Evolutionary conservation across 441 rosid species (phyloP).

Genomic region (Pelargonium myrrhifolium): DNA sequence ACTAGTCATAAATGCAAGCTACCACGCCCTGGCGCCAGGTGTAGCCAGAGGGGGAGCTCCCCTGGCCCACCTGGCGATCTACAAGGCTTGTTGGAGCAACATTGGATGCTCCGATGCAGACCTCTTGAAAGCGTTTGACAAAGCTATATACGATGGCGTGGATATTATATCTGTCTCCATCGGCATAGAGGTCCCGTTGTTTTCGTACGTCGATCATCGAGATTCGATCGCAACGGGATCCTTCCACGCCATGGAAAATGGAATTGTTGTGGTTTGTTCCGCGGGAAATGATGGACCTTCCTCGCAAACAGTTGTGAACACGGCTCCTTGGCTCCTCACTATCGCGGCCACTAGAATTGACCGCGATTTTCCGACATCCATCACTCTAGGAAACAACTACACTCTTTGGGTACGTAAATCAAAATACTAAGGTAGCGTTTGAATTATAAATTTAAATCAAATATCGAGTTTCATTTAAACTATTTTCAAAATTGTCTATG

Average conservation of each 20-base stretch:
- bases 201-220: slow-evolving; percentile 21
- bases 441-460: no score
- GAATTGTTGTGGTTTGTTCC: slow-evolving; percentile 24
- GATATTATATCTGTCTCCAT: slow-evolving; percentile 28
- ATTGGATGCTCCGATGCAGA: slow-evolving; percentile 28
- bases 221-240: slow-evolving; percentile 28
- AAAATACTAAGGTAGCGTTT: background rate
- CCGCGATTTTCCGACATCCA: slow-evolving; percentile 24
- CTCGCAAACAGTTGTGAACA: slow-evolving; percentile 21
- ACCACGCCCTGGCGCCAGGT: slow-evolving; percentile 24
- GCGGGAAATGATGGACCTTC: slow-evolving; percentile 30
- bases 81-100: slow-evolving; percentile 29
- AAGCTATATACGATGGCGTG: slow-evolving; percentile 33
- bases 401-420: slow-evolving; percentile 23
- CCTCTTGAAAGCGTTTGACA: slow-evolving; percentile 31
- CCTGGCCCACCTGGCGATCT: slow-evolving; percentile 27
- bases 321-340: slow-evolving; percentile 38
- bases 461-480: no score
- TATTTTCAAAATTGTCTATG: no score
- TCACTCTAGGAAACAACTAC: slow-evolving; percentile 26
- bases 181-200: slow-evolving; percentile 24
- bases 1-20: slow-evolving; percentile 24
- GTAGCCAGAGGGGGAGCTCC: slow-evolving; percentile 36
- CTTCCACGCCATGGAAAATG: slow-evolving; percentile 27
- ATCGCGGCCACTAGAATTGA: slow-evolving; percentile 33